A percentile compares a stretch with the other conserved stretches of the same genome.
Evolutionary conservation across 1,139 yeast species (phyloP).

Genomic region (Pneumocystis wakefieldiae): DNA sequence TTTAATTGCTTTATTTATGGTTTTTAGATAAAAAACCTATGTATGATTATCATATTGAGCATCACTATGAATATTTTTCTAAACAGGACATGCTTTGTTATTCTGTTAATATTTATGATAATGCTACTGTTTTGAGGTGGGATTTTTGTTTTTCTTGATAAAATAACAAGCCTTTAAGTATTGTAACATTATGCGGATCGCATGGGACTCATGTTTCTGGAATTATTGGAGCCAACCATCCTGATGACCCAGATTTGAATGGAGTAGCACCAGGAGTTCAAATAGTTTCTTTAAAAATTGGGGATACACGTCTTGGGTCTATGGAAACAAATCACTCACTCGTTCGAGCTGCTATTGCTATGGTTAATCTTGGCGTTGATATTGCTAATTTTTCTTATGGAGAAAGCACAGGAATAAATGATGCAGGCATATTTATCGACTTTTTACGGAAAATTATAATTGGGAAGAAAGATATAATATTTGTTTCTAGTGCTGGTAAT

Average conservation of each 20-base stretch:
- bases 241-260: slow-evolving; percentile 7
- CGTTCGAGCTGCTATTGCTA: slow-evolving; percentile 12
- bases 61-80: slow-evolving; percentile 9
- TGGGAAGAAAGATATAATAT: slow-evolving; percentile 7
- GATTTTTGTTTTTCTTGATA: not conserved
- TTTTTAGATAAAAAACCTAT: slow-evolving; percentile 6
- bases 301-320: slow-evolving; percentile 12
- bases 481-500: slow-evolving; percentile 13
- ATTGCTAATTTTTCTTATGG: slow-evolving; percentile 13
- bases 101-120: slow-evolving; percentile 11
- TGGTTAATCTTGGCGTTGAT: slow-evolving; percentile 9
- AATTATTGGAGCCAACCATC: slow-evolving; percentile 11
- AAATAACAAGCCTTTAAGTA: not conserved
- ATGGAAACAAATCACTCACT: slow-evolving; percentile 12
- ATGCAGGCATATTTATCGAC: slow-evolving; percentile 10
- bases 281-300: slow-evolving; percentile 13
- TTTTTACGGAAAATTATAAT: slow-evolving; percentile 9
- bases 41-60: slow-evolving; percentile 8
- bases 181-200: slow-evolving; percentile 11
- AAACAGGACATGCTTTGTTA: slow-evolving; percentile 10
- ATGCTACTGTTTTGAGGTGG: slow-evolving; percentile 5
- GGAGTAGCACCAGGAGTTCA: slow-evolving; percentile 14
- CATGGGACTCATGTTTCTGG: slow-evolving; percentile 14
- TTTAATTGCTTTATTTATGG: not conserved
- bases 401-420: slow-evolving; percentile 10